Percentiles rank a stretch among this genome's conserved stretches.
phyloP scores from a whole-genome alignment of 495 filamentous ascomycete genomes.

The Parachaetomium inaequale region DNA sequence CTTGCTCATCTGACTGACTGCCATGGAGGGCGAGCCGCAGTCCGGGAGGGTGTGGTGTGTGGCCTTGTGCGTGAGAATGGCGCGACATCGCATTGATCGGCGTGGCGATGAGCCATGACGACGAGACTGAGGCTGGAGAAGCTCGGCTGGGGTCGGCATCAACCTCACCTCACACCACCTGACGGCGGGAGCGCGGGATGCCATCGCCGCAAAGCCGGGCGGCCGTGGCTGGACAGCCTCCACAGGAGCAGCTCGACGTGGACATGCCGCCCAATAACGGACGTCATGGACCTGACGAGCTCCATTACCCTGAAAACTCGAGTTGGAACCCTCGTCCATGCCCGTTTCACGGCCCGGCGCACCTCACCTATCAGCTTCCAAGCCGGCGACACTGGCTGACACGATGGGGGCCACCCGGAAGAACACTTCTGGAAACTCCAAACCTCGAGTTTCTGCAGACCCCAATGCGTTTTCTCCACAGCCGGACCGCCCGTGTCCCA shows the following conservation, averaged over 20 bases:
- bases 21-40: conserved; percentile 7
- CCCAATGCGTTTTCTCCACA: conserved; percentile 18
- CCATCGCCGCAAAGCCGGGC: conserved; percentile 15
- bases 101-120: conserved; percentile 14
- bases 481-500: conserved; percentile 15
- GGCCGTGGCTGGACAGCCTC: conserved; percentile 9
- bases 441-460: conserved; percentile 10
- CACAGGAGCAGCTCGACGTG: neutral
- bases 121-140: conserved; percentile 19
- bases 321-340: neutral
- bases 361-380: conserved; percentile 6
- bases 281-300: conserved; percentile 23
- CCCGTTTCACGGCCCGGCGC: conserved; percentile 11
- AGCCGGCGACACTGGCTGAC: neutral
- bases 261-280: conserved; percentile 24
- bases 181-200: conserved; percentile 12
- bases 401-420: conserved; percentile 19
- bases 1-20: conserved; percentile 2
- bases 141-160: conserved; percentile 23
- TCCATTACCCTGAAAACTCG: conserved; percentile 11
- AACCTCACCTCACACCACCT: conserved; percentile 19
- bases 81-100: conserved; percentile 25
- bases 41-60: conserved; percentile 3
- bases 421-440: conserved; percentile 28
- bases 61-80: neutral